These are phyloP conservation scores for Fraxinus sp. DNA, from an alignment of 305 asterid species.

Conservation along the genomic window DNA sequence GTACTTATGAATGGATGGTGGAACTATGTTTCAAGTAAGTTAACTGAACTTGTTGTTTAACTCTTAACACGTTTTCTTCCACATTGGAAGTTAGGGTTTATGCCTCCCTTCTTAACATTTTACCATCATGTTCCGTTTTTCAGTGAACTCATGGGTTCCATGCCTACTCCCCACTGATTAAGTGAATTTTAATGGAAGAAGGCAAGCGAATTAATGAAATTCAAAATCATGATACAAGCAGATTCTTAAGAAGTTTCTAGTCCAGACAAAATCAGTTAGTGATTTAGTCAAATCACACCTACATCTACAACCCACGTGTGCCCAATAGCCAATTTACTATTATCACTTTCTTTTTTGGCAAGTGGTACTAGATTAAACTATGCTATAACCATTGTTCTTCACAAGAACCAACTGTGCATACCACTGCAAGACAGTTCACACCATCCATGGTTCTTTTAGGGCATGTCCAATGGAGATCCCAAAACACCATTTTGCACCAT, in stretches of 20 bases:
- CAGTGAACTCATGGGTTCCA: neutral
- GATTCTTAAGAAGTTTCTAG: neutral
- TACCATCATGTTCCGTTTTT: neutral
- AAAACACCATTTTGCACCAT: too few species aligned
- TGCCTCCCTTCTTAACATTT: neutral
- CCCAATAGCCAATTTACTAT: neutral
- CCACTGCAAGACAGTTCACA: neutral
- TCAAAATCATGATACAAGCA: neutral
- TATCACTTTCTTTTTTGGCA: neutral
- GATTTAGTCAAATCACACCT: neutral
- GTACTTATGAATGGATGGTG: neutral
- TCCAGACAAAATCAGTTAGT: neutral
- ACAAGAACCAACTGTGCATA: neutral
- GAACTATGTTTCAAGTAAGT: neutral
- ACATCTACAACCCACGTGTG: neutral
- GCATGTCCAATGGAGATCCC: too few species aligned
- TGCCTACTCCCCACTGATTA: neutral
- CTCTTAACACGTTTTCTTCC: neutral
- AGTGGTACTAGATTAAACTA: neutral
- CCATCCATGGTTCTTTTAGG: neutral
- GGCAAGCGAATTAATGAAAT: neutral
- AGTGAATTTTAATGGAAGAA: neutral
- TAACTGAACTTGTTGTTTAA: neutral
- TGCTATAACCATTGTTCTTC: neutral
- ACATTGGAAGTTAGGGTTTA: neutral